Conservation (phyloP, 805 yeast genomes). For the Barnettozyma wickerhamii region DNA sequence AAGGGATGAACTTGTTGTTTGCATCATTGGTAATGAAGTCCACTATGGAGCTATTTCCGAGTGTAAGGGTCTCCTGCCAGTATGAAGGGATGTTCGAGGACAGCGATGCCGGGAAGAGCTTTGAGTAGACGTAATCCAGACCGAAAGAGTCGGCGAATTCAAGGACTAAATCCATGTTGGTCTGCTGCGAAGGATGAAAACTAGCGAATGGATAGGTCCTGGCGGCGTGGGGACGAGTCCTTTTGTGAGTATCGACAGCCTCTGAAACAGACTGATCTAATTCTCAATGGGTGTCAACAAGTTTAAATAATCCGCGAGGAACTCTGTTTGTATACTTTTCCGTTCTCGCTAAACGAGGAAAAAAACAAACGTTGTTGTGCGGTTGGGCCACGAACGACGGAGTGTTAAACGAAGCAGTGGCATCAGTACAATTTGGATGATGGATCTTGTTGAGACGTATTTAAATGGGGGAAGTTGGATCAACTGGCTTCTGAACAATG, state of each 20-base stretch:
- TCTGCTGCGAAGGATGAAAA: slow-evolving; percentile 6
- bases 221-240: no score
- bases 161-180: slow-evolving; percentile 81
- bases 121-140: slow-evolving; percentile 74
- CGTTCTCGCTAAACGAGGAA: not conserved
- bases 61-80: slow-evolving; percentile 26
- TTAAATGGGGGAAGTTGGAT: no score
- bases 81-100: slow-evolving; percentile 30
- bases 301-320: not conserved
- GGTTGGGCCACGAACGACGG: slow-evolving; percentile 10
- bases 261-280: no score
- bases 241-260: no score
- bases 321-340: not conserved
- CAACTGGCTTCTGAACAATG: no score
- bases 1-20: slow-evolving; percentile 9
- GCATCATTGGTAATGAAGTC: slow-evolving; percentile 18
- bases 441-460: no score
- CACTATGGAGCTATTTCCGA: slow-evolving; percentile 22
- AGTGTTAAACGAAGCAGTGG: no score
- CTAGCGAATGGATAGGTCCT: not conserved
- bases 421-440: no score
- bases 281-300: not conserved
- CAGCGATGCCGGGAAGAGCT: slow-evolving; percentile 55
- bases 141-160: slow-evolving; percentile 72
- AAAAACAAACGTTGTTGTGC: not conserved